These are phyloP conservation scores for Chlorella sp. DNA, from an alignment of 139 green algal genomes.

Conservation along the genomic window DNA sequence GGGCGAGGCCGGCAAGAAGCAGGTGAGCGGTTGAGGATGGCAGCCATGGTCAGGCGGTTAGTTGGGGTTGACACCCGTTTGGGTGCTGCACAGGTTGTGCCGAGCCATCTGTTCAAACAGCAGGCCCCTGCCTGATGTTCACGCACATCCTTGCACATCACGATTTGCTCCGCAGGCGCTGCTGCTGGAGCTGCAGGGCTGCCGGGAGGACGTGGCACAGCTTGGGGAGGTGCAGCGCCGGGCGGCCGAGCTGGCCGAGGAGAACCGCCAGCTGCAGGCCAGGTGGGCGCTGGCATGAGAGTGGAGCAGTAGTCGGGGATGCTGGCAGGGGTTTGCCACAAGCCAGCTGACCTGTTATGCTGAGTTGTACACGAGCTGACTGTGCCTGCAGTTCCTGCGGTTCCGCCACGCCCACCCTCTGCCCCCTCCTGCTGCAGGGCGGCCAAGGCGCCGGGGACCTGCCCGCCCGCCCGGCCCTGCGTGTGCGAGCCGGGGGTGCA, in stretches of 20 bases:
- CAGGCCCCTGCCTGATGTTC: too few species aligned
- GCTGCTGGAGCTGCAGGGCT: slow-evolving; percentile 17
- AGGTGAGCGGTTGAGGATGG: not conserved
- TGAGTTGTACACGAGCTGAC: too few species aligned
- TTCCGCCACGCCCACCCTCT: too few species aligned
- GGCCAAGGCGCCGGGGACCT: not conserved
- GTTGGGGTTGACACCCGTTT: too few species aligned
- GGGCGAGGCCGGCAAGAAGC: not conserved
- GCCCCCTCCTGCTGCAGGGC: not conserved
- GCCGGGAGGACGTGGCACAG: not conserved
- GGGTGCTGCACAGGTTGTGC: too few species aligned
- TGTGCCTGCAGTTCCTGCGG: too few species aligned
- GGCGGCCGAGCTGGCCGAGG: slow-evolving; percentile 3
- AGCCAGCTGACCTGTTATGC: too few species aligned
- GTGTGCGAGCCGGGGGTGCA: not conserved
- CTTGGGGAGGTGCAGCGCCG: not conserved
- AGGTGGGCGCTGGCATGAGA: not conserved
- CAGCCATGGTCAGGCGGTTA: not conserved
- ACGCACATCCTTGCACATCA: too few species aligned
- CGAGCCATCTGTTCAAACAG: too few species aligned
- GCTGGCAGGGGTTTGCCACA: too few species aligned
- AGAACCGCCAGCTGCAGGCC: not conserved
- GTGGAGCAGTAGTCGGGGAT: too few species aligned
- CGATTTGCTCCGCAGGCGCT: too few species aligned
- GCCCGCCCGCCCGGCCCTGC: not conserved